These are phyloP conservation scores for Dactylonectria macrodidyma DNA, from an alignment of 2,329 filamentous ascomycete genomes.

Conservation along the genomic window DNA sequence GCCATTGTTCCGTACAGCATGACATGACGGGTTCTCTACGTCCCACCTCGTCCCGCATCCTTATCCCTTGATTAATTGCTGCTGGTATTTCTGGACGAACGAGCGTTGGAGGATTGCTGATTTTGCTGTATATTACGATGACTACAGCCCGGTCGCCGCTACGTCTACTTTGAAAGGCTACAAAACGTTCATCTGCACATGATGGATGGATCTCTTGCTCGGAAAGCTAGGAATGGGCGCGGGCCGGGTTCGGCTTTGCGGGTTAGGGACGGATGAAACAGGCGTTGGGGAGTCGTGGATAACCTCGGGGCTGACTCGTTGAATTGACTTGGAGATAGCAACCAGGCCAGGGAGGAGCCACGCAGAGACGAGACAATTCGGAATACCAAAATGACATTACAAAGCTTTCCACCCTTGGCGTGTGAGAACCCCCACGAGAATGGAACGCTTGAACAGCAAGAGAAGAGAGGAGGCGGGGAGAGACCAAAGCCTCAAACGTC, in stretches of 20 bases:
- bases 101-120: slow-evolving; percentile 6
- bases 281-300: slow-evolving; percentile 31
- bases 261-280: slow-evolving; percentile 11
- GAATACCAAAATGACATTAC: slow-evolving; percentile 23
- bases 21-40: slow-evolving; percentile 41
- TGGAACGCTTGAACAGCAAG: slow-evolving; percentile 23
- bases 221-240: slow-evolving; percentile 7
- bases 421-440: slow-evolving; percentile 15
- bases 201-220: background rate
- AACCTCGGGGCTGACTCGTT: slow-evolving; percentile 6
- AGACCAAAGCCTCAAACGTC: slow-evolving; percentile 10
- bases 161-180: background rate
- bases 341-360: slow-evolving; percentile 15
- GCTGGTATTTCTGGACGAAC: background rate
- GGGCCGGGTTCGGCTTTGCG: slow-evolving; percentile 9
- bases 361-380: slow-evolving; percentile 24
- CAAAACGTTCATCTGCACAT: too few species aligned
- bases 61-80: background rate
- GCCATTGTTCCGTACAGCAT: slow-evolving; percentile 73
- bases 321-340: slow-evolving; percentile 22
- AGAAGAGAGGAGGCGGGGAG: slow-evolving; percentile 5
- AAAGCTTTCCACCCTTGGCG: slow-evolving; percentile 16
- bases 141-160: background rate
- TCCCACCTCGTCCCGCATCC: background rate
- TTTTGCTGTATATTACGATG: slow-evolving; percentile 8